Percentiles rank a stretch among this genome's conserved stretches.
Evolutionary conservation across 371 early-diverging fungal species (phyloP).

Genomic region (Mucor sp.): DNA sequence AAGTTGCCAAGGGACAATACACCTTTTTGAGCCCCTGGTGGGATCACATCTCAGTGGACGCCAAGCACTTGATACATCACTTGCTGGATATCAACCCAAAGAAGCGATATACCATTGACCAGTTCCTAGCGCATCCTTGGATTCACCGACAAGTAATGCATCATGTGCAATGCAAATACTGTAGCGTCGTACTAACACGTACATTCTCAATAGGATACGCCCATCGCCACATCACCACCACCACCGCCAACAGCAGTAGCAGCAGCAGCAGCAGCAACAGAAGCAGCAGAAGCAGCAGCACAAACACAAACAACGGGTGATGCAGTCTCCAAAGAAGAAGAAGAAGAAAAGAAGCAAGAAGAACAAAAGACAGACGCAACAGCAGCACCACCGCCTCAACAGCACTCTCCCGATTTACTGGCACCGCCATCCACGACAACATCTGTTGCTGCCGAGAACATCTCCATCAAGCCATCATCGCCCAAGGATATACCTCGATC

Average conservation of each 20-base stretch:
- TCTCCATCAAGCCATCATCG: constrained; percentile 17
- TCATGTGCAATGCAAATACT: not conserved
- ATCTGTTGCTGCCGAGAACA: constrained; percentile 28
- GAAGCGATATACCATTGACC: constrained; percentile 80
- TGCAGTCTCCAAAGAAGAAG: not conserved
- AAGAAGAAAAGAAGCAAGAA: not conserved
- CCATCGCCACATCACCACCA: not conserved
- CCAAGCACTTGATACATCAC: constrained; percentile 80
- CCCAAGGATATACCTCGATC: constrained; percentile 12
- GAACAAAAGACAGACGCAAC: too few relatives aligned
- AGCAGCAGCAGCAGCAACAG: too few relatives aligned
- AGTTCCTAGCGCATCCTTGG: constrained; percentile 55
- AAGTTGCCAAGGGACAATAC: constrained; percentile 77
- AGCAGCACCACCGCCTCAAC: constrained; percentile 5
- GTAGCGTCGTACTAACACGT: not conserved
- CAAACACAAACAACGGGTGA: not conserved
- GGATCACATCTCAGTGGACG: constrained; percentile 78
- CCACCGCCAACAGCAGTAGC: too few relatives aligned
- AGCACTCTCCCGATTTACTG: constrained; percentile 19
- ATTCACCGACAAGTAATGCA: constrained; percentile 21
- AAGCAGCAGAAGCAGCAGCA: not conserved
- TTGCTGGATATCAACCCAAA: constrained; percentile 84
- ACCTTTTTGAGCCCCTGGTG: constrained; percentile 87
- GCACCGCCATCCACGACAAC: constrained; percentile 28
- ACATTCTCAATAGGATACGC: constrained; percentile 3